Conservation (phyloP, 1,284 basidiomycete species). For the Phellopilus nigrolimitatus region DNA sequence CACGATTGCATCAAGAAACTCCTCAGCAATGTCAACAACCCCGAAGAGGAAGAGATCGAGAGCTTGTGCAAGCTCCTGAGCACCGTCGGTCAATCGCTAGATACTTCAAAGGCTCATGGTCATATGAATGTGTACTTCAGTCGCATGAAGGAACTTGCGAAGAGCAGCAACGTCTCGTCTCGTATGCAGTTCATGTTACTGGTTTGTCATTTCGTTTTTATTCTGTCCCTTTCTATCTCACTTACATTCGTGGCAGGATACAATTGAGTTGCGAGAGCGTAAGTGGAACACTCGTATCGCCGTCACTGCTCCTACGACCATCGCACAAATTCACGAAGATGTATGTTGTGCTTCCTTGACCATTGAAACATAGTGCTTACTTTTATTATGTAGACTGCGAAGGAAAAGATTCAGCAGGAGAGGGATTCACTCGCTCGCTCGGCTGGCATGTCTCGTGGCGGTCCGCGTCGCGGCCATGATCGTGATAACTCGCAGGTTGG, state of each 20-base stretch:
- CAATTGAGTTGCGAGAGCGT: slow-evolving; percentile 83
- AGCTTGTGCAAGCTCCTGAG: slow-evolving; percentile 89
- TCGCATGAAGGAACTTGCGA: slow-evolving; percentile 79
- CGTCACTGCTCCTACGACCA: slow-evolving; percentile 80
- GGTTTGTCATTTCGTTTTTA: slow-evolving; percentile 42
- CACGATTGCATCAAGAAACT: slow-evolving; percentile 95
- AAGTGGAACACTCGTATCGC: slow-evolving; percentile 77
- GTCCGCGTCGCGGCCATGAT: slow-evolving; percentile 84
- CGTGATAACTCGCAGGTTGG: slow-evolving; percentile 53
- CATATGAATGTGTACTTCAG: slow-evolving; percentile 94
- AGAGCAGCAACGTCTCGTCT: slow-evolving; percentile 71
- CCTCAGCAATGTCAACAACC: slow-evolving; percentile 86
- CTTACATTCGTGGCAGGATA: slow-evolving; percentile 49
- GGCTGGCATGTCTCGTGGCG: slow-evolving; percentile 65
- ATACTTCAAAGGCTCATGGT: slow-evolving; percentile 72
- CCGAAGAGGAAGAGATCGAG: slow-evolving; percentile 98
- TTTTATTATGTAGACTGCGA: slow-evolving; percentile 44
- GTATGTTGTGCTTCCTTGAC: slow-evolving; percentile 40
- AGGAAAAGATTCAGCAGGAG: slow-evolving; percentile 65
- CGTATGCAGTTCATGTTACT: slow-evolving; percentile 95
- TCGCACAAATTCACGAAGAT: slow-evolving; percentile 85
- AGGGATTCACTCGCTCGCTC: slow-evolving; percentile 52
- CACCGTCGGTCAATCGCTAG: slow-evolving; percentile 83
- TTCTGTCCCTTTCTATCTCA: slow-evolving; percentile 20
- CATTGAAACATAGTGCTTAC: slow-evolving; percentile 12